These are phyloP conservation scores for Cardamine occulta DNA, from an alignment of 345 rosid genomes.

Conservation along the genomic window DNA sequence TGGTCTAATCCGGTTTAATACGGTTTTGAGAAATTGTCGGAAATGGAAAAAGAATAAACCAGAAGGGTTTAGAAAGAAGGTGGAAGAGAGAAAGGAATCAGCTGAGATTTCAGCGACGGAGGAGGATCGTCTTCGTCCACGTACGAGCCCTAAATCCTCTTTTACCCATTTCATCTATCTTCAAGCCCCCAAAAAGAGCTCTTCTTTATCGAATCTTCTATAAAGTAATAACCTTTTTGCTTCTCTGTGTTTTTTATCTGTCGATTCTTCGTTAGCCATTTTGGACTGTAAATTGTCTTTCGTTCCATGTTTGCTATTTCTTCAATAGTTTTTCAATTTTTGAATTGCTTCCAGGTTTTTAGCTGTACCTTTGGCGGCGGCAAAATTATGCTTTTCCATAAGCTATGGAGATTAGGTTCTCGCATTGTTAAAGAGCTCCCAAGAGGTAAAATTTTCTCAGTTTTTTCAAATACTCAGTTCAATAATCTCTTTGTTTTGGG, in stretches of 20 bases:
- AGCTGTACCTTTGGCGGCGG: conserved; percentile 15
- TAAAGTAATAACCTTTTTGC: conserved; percentile 16
- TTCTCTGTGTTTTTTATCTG: too few relatives aligned
- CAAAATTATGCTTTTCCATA: conserved; percentile 51
- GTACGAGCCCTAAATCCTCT: conserved; percentile 32
- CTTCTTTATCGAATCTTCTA: conserved; percentile 4
- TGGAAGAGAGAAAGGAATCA: not conserved
- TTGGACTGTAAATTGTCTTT: not conserved
- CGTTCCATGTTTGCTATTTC: not conserved
- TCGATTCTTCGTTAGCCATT: too few relatives aligned
- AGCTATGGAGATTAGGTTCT: conserved; percentile 52
- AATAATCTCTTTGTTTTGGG: not conserved
- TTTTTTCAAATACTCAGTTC: not conserved
- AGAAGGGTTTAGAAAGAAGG: conserved; percentile 6
- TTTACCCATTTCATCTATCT: not conserved
- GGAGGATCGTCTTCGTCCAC: conserved; percentile 13
- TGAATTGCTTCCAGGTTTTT: conserved; percentile 17
- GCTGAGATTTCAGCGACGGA: conserved; percentile 25
- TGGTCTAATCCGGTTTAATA: conserved; percentile 12
- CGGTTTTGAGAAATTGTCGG: conserved; percentile 12
- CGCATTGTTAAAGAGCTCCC: conserved; percentile 51
- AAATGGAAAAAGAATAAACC: conserved; percentile 18
- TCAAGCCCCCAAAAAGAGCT: not conserved
- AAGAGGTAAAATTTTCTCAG: conserved; percentile 47
- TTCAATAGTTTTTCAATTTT: not conserved